Evolutionary conservation across 495 filamentous ascomycete species (phyloP).

Genomic region (Patellaria atrata): DNA sequence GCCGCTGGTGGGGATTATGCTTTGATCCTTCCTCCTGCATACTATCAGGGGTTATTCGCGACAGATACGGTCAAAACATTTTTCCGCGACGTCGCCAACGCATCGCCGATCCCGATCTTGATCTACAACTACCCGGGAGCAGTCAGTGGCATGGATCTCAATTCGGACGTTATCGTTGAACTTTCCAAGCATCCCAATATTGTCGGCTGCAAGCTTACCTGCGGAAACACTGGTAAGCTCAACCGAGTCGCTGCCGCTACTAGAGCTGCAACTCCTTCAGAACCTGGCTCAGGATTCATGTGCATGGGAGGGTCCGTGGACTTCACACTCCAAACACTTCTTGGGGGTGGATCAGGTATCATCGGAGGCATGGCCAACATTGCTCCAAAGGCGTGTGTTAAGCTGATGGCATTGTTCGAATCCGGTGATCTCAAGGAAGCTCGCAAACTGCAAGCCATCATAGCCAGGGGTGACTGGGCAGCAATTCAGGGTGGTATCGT

Average conservation of each 20-base stretch:
- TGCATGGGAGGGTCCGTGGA: slow-evolving; percentile 82
- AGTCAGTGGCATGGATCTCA: slow-evolving; percentile 66
- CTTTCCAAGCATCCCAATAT: slow-evolving; percentile 74
- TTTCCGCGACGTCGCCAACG: slow-evolving; percentile 64
- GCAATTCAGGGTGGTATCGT: slow-evolving; percentile 78
- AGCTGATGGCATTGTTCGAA: slow-evolving; percentile 56
- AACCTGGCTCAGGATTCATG: slow-evolving; percentile 41
- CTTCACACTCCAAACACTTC: slow-evolving; percentile 71
- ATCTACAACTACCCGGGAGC: slow-evolving; percentile 92
- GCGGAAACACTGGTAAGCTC: slow-evolving; percentile 88
- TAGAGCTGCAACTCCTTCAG: slow-evolving; percentile 32
- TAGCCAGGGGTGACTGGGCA: slow-evolving; percentile 76
- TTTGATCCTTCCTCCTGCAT: slow-evolving; percentile 71
- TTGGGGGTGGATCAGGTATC: slow-evolving; percentile 74
- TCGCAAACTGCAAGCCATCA: slow-evolving; percentile 58
- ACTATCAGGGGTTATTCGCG: slow-evolving; percentile 56
- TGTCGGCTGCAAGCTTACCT: slow-evolving; percentile 81
- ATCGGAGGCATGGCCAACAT: slow-evolving; percentile 79
- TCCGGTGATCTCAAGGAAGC: slow-evolving; percentile 58
- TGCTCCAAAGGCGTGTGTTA: slow-evolving; percentile 60
- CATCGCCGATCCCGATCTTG: slow-evolving; percentile 71
- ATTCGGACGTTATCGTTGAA: slow-evolving; percentile 61
- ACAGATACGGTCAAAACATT: slow-evolving; percentile 53
- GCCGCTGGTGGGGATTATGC: slow-evolving; percentile 69
- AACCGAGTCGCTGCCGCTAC: slow-evolving; percentile 57